Percentiles rank a stretch among this genome's conserved stretches.
phyloP scores from a whole-genome alignment of 78 protist genomes.

The Dictyostelium capitatum region DNA sequence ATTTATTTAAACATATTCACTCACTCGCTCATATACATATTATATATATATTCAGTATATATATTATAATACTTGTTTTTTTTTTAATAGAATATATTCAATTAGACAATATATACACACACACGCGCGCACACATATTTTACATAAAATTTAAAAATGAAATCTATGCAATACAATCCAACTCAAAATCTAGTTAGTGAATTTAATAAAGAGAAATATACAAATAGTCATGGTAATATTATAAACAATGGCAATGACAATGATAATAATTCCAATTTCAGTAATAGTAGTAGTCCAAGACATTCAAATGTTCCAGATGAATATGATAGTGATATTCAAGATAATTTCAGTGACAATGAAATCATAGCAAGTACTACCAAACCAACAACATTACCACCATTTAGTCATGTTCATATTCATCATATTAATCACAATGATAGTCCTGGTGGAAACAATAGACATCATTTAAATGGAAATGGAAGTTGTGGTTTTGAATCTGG shows the following conservation, averaged over 20 bases:
- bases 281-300: neutral
- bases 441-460: too few species aligned
- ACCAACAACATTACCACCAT: neutral
- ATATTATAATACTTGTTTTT: neutral
- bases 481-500: neutral
- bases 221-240: neutral
- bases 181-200: neutral
- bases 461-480: neutral
- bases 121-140: too few species aligned
- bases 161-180: conserved; percentile 3
- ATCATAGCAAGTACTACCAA: neutral
- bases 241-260: neutral
- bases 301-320: neutral
- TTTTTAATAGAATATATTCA: neutral
- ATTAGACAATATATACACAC: too few species aligned
- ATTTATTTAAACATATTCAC: too few species aligned
- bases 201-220: conserved; percentile 5
- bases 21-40: too few species aligned
- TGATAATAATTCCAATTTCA: neutral
- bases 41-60: too few species aligned
- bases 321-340: neutral
- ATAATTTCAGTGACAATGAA: conserved; percentile 4
- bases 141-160: neutral
- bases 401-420: neutral
- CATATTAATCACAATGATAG: too few species aligned